Evolutionary conservation across 1,139 yeast genomes (phyloP).

Genomic region (Debaryomyces singareniensis): DNA sequence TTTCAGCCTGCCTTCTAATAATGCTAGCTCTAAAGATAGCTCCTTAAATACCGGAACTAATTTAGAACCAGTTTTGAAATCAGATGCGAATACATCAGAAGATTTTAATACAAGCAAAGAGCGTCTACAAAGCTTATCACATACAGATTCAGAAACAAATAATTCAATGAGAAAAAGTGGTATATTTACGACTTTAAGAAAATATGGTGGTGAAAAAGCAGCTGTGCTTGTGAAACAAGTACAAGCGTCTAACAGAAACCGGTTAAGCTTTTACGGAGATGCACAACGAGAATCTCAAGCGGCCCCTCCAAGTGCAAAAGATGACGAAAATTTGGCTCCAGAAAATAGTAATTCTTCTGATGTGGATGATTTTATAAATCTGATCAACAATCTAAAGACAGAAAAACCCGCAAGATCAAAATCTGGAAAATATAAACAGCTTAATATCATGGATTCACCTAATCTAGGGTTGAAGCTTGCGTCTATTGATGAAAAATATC

Average conservation of each 20-base stretch:
- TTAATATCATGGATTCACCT: constrained; percentile 1
- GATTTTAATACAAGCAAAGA: not conserved
- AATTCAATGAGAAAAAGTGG: constrained; percentile 23
- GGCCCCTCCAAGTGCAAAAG: too few relatives aligned
- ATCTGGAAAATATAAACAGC: not conserved
- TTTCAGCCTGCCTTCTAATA: not conserved
- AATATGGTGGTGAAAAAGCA: constrained; percentile 38
- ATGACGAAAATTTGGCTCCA: not conserved
- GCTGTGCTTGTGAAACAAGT: constrained; percentile 30
- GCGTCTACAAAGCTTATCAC: not conserved
- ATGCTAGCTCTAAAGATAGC: not conserved
- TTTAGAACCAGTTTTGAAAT: too few relatives aligned
- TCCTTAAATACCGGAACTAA: not conserved
- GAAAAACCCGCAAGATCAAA: not conserved
- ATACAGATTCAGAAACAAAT: constrained; percentile 1
- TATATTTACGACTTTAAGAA: constrained; percentile 35
- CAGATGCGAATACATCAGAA: not conserved
- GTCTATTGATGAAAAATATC: not conserved
- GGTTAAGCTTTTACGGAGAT: not conserved
- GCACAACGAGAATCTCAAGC: not conserved
- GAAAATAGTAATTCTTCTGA: not conserved
- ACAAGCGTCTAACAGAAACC: constrained; percentile 9
- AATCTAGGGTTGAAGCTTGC: not conserved
- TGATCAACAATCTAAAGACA: not conserved
- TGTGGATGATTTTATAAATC: not conserved